Conservation (phyloP, 1,284 basidiomycete species). For the Lentinus polychrous region DNA sequence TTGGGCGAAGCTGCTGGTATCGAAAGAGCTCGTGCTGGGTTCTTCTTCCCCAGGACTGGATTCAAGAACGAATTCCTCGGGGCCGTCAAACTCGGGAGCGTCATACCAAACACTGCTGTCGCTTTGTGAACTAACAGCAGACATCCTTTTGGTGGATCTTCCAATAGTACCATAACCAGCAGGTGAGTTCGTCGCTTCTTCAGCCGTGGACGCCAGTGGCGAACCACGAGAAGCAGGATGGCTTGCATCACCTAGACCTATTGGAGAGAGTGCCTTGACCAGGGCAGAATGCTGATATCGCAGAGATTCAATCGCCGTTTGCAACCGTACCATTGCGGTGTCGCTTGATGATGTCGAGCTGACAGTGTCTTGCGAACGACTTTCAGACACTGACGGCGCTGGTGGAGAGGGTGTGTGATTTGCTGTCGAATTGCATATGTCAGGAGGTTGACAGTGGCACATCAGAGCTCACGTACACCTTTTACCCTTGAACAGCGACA, state of each 20-base stretch:
- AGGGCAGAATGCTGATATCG: constrained; percentile 54
- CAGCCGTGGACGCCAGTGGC: constrained; percentile 39
- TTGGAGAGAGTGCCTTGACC: constrained; percentile 35
- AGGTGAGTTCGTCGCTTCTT: constrained; percentile 35
- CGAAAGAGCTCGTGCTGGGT: constrained; percentile 31
- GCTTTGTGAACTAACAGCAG: constrained; percentile 48
- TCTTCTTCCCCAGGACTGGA: constrained; percentile 35
- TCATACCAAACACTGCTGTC: constrained; percentile 71
- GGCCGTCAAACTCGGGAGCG: constrained; percentile 51
- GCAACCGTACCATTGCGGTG: constrained; percentile 33
- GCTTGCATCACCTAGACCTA: constrained; percentile 30
- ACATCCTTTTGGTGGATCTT: constrained; percentile 38
- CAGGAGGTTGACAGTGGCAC: neutral
- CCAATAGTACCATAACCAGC: constrained; percentile 28
- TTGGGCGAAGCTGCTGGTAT: constrained; percentile 11
- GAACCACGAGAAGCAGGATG: constrained; percentile 30
- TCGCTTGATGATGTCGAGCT: constrained; percentile 10
- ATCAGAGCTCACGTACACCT: constrained; percentile 19
- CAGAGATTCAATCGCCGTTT: constrained; percentile 42
- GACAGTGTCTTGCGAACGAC: neutral
- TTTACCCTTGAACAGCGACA: constrained; percentile 22
- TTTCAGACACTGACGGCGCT: constrained; percentile 1
- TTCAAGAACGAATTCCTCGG: constrained; percentile 67
- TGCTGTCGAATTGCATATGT: neutral
- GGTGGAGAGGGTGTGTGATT: neutral